Evolutionary conservation across 129 eudicot genomes (phyloP), one percentile per base, ranked within the genome.

Genomic region (Flaveria brownii): DNA sequence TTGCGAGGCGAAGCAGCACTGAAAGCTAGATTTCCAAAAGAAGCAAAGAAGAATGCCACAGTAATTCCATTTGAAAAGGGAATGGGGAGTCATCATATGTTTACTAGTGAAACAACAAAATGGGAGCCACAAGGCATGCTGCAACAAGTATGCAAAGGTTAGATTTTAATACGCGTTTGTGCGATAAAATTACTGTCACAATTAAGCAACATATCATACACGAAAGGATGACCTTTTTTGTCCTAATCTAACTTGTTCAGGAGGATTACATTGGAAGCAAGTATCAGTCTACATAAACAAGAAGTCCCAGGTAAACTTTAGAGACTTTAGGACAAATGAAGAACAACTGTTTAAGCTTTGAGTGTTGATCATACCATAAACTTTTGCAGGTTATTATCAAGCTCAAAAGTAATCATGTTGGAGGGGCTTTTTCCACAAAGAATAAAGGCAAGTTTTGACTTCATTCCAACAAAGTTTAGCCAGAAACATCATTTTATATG

Each of bases 351-450:
- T 51, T 22, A 22, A 49, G 54, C 72, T 12, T 46, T 9, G 16
- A 54, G 22, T 22, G 42, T 46, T 71, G 63, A 59, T 23, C 45
- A 42, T 25, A 54, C 2, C 41, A 46, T 62, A 28, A 41, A 20
- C 25, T 26, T 39, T 36, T 25, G 49, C 93, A 92, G 97, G 90
- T 92, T 39, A 83, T 78, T 16, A 85, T 88, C 80, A 88, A 86
- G 82, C 68, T 88, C 75, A 93, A 88, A 83, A 90, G 92, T 89
- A 93, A 87, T 71, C 88, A 90, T 78, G 87, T 92, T 13, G 96
- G 95, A 71, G 96, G 98, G 79, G 95, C 96, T 66, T 93, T 93
- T 82, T 86, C 96, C 67, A 88, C 88, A 72, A 92, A 88, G 78
- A 86, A 84, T 49, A 93, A 90, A 90, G 88, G 98, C 86, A 82